Base-by-base conservation (phyloP, 345 rosid species). In the Euclidium syriacum region DNA sequence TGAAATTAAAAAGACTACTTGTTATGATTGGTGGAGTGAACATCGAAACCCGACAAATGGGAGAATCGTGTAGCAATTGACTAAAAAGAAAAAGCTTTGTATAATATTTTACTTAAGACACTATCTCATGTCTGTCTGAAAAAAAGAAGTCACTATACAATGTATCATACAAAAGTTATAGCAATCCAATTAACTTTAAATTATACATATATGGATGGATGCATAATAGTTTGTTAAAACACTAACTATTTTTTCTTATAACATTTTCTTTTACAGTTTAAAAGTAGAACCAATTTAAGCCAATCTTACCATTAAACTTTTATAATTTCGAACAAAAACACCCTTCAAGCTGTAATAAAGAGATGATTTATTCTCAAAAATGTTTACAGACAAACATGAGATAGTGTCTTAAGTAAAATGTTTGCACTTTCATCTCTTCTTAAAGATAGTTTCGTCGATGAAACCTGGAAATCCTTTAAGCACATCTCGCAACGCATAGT, bases 401-500 rank as follows among this genome's bases (percentile, higher is more conserved):
- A 43, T 6, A 12, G 17, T 15, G 2, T 36, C 10, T 70, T n/a
- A n/a, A n/a, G n/a, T n/a, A n/a, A n/a, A n/a, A n/a, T n/a, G n/a
- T n/a, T n/a, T n/a, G n/a, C 68, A 70, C 9, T 55, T 22, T 15
- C 38, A 55, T 63, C 20, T 22, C 51, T 62, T 67, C 33, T 42
- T 52, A 47, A 88, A 83, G 55, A 86, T 67, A 52, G 24, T 68
- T 39, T 85, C 88, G 14, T 76, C 75, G 14, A 44, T 36, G 40
- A 79, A 68, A 46, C 56, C 58, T 1, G 95, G 85, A 69, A 90
- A 75, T 38, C 87, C 86, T 81, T 94, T 94, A 17, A 86, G 84
- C 14, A 87, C 95, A 64, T 94, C 99, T 70, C 99, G 65, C 8
- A 94, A 67, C 1, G 96, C 97, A 3, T 75, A 81, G 76, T 81